phyloP scores from a whole-genome alignment of 805 yeast species.

The Pichia scutulata region DNA sequence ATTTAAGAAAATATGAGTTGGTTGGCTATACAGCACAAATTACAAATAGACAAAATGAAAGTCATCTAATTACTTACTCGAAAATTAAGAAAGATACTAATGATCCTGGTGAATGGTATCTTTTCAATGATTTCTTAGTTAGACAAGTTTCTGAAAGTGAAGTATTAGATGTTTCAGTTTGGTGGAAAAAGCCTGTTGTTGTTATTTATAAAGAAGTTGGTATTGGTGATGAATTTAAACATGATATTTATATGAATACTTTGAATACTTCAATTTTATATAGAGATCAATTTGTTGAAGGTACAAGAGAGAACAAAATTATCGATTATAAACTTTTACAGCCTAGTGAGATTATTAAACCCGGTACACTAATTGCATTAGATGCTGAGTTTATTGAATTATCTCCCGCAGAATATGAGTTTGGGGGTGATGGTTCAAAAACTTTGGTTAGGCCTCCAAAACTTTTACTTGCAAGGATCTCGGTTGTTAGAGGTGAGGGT shows the following conservation, averaged over 20 bases:
- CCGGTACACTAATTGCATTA: constrained; percentile 78
- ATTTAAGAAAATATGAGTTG: constrained; percentile 43
- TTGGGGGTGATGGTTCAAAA: constrained; percentile 64
- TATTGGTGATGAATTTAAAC: constrained; percentile 33
- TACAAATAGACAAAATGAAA: constrained; percentile 43
- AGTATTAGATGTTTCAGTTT: constrained; percentile 58
- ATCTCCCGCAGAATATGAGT: constrained; percentile 71
- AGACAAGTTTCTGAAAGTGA: constrained; percentile 66
- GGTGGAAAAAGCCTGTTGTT: constrained; percentile 83
- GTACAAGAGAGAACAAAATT: constrained; percentile 48
- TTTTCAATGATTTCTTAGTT: constrained; percentile 90
- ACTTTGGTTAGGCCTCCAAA: constrained; percentile 66
- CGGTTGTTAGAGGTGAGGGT: constrained; percentile 74
- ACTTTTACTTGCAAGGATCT: constrained; percentile 78
- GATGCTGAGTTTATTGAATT: constrained; percentile 94
- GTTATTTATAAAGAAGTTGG: constrained; percentile 54
- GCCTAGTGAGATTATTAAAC: constrained; percentile 58
- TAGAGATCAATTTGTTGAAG: constrained; percentile 66
- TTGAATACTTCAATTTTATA: constrained; percentile 62
- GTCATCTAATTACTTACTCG: constrained; percentile 47
- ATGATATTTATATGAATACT: constrained; percentile 43
- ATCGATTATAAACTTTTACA: constrained; percentile 66
- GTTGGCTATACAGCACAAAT: constrained; percentile 67
- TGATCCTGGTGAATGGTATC: constrained; percentile 46
- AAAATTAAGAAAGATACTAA: constrained; percentile 12